Percentiles rank a stretch among this genome's conserved stretches.
phyloP scores from a whole-genome alignment of 2,329 filamentous ascomycete genomes.

The Aspergillus intermedius region DNA sequence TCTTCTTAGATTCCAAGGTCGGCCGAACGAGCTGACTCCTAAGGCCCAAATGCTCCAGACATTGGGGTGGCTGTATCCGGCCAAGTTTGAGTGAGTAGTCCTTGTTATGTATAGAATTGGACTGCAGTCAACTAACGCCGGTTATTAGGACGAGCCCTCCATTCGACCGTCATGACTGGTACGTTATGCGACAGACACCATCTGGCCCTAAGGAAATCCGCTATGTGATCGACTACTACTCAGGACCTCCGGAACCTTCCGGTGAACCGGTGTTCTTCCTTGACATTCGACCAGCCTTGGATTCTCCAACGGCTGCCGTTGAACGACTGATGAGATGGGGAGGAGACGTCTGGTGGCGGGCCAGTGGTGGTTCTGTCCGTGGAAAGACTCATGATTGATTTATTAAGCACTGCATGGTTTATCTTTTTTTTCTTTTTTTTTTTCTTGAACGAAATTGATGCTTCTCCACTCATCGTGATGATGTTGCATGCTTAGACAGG shows the following conservation, averaged over 20 bases:
- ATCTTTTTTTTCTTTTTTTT: not conserved
- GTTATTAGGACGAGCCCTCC: slow-evolving; percentile 64
- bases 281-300: slow-evolving; percentile 83
- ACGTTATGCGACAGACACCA: slow-evolving; percentile 63
- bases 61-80: slow-evolving; percentile 70
- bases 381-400: slow-evolving; percentile 12
- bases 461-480: slow-evolving; percentile 18
- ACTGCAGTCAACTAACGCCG: not conserved
- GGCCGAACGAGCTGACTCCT: slow-evolving; percentile 82
- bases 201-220: slow-evolving; percentile 71
- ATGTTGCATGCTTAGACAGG: slow-evolving; percentile 13
- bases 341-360: slow-evolving; percentile 89
- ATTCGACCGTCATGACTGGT: slow-evolving; percentile 98
- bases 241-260: slow-evolving; percentile 69
- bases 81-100: slow-evolving; percentile 62
- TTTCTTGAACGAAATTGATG: slow-evolving; percentile 1
- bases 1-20: slow-evolving; percentile 78
- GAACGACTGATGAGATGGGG: slow-evolving; percentile 85
- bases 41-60: slow-evolving; percentile 81
- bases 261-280: slow-evolving; percentile 94
- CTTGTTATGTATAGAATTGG: not conserved
- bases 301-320: slow-evolving; percentile 69
- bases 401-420: not conserved
- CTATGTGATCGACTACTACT: slow-evolving; percentile 97
- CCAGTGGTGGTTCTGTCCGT: slow-evolving; percentile 62